These are phyloP conservation scores for Hymenoscyphus occultus DNA, from an alignment of 2,329 filamentous ascomycete species.

Conservation along the genomic window DNA sequence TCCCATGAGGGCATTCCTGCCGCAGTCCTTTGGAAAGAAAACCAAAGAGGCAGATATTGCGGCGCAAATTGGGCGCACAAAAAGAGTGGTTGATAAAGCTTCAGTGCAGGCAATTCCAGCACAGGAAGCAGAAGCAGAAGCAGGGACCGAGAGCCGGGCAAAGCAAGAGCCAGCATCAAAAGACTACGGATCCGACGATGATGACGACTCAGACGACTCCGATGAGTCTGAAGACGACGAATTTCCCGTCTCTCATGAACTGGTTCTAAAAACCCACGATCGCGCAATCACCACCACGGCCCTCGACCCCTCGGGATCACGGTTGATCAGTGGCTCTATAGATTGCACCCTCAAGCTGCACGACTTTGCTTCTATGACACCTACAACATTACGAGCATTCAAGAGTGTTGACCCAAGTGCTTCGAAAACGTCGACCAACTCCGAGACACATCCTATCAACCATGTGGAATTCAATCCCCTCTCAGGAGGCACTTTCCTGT, in stretches of 20 bases:
- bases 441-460: constrained; percentile 86
- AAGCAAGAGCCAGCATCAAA: constrained; percentile 35
- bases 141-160: constrained; percentile 32
- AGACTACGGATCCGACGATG: constrained; percentile 41
- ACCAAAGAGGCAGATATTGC: constrained; percentile 69
- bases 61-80: constrained; percentile 77
- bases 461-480: constrained; percentile 83
- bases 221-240: constrained; percentile 74
- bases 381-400: constrained; percentile 90
- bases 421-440: constrained; percentile 64
- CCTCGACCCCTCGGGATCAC: constrained; percentile 78
- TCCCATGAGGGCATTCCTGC: constrained; percentile 73
- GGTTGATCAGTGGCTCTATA: constrained; percentile 84
- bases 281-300: constrained; percentile 80
- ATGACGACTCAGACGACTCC: constrained; percentile 52
- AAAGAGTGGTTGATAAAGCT: constrained; percentile 49
- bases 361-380: constrained; percentile 94
- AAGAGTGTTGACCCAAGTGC: constrained; percentile 84
- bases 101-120: constrained; percentile 17
- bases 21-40: constrained; percentile 82
- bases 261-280: constrained; percentile 89
- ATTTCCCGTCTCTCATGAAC: constrained; percentile 88
- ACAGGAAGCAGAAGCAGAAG: constrained; percentile 32
- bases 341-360: constrained; percentile 92
- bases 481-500: constrained; percentile 76